Evolutionary conservation across 2,329 filamentous ascomycete genomes (phyloP).

Genomic region (Fusarium bulbicola): DNA sequence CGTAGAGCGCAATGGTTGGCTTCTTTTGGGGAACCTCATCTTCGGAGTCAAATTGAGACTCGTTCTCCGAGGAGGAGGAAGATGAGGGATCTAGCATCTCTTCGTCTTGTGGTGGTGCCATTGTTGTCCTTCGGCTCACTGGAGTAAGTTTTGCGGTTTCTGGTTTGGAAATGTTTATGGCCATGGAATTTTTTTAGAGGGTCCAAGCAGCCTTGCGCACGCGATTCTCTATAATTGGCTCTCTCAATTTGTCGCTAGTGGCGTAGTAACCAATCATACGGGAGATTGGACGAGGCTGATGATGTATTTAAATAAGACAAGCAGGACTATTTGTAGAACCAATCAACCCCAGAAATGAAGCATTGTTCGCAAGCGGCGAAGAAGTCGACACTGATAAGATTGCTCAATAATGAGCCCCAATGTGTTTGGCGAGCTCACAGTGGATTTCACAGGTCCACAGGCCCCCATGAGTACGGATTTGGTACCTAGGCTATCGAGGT

Average conservation of each 20-base stretch:
- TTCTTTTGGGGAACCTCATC: conserved; percentile 42
- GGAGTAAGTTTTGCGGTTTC: conserved; percentile 22
- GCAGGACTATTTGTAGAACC: neutral
- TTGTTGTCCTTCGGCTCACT: conserved; percentile 33
- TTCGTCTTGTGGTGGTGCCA: conserved; percentile 46
- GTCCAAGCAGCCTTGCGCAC: conserved; percentile 44
- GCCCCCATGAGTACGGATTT: neutral
- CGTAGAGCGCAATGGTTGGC: conserved; percentile 49
- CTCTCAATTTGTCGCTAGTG: neutral
- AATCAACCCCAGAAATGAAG: neutral
- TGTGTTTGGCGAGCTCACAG: neutral
- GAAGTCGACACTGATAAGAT: neutral
- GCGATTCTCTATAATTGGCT: conserved; percentile 30
- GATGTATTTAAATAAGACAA: neutral
- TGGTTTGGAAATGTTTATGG: conserved; percentile 32
- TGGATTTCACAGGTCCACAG: neutral
- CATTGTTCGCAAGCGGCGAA: neutral
- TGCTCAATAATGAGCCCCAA: too few species aligned
- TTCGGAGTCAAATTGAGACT: conserved; percentile 44
- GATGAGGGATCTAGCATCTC: conserved; percentile 41
- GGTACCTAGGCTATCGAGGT: neutral
- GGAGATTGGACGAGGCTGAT: conserved; percentile 28
- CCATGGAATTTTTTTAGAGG: conserved; percentile 46
- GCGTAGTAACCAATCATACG: conserved; percentile 31
- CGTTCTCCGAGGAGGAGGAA: conserved; percentile 44